These are phyloP conservation scores for Kodamaea lidongshanica DNA, from an alignment of 805 yeast genomes.

Conservation along the genomic window DNA sequence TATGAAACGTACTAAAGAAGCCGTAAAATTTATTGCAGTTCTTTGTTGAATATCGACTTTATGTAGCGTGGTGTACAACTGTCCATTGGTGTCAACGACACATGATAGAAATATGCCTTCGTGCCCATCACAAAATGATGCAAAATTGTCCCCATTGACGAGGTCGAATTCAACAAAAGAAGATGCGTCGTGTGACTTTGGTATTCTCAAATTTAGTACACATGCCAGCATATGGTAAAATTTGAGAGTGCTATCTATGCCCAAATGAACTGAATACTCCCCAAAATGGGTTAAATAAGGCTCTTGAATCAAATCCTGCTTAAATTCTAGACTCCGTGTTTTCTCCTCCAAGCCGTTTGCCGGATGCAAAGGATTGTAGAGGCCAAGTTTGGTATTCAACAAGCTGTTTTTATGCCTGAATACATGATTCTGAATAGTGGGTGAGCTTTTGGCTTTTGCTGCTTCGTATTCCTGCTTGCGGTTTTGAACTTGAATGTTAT, in stretches of 20 bases:
- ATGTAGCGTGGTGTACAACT: slow-evolving; percentile 1
- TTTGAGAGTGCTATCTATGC: slow-evolving; percentile 1
- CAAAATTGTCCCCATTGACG: slow-evolving; percentile 2
- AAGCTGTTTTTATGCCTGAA: background rate
- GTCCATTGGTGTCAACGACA: slow-evolving; percentile 3
- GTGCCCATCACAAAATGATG: background rate
- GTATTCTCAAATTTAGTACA: slow-evolving; percentile 2
- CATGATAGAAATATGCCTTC: slow-evolving; percentile 1
- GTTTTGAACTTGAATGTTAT: slow-evolving; percentile 17
- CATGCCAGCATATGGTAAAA: slow-evolving; percentile 1
- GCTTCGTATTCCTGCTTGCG: slow-evolving; percentile 13
- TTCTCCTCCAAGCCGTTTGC: slow-evolving; percentile 3
- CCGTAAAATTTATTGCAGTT: slow-evolving; percentile 2
- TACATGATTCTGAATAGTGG: slow-evolving; percentile 1
- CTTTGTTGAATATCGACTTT: background rate
- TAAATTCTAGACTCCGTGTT: slow-evolving; percentile 1
- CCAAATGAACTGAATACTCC: slow-evolving; percentile 3
- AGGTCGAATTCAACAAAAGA: slow-evolving; percentile 3
- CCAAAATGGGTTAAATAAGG: slow-evolving; percentile 3
- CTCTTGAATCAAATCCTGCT: slow-evolving; percentile 2
- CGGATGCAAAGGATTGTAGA: background rate
- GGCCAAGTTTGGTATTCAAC: slow-evolving; percentile 4
- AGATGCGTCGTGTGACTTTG: slow-evolving; percentile 2
- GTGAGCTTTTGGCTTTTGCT: background rate
- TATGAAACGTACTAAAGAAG: slow-evolving; percentile 3